A percentile compares a stretch with the other conserved stretches of the same genome.
phyloP scores from a whole-genome alignment of 352 stramenopile genomes.

The Phytophthora cryptogea region DNA sequence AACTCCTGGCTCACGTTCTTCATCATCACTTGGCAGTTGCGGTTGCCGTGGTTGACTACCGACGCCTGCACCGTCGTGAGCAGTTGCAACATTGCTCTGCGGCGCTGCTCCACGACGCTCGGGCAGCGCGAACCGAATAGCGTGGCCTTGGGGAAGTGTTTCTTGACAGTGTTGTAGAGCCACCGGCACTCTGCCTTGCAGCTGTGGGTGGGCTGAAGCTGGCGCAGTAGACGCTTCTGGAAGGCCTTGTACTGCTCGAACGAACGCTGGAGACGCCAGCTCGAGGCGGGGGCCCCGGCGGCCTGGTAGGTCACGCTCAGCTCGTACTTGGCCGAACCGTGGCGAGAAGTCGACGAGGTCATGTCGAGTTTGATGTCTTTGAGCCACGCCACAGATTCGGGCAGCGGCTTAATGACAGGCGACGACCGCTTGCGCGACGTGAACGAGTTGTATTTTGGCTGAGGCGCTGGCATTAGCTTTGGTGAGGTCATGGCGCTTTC shows the following conservation, averaged over 20 bases:
- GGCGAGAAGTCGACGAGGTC: slow-evolving; percentile 31
- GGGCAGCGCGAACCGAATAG: slow-evolving; percentile 36
- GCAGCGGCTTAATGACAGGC: slow-evolving; percentile 32
- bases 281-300: slow-evolving; percentile 18
- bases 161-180: slow-evolving; percentile 60
- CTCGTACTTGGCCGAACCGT: slow-evolving; percentile 34
- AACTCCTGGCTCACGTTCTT: slow-evolving; percentile 36
- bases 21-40: slow-evolving; percentile 42
- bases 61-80: slow-evolving; percentile 38
- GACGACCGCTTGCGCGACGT: slow-evolving; percentile 34
- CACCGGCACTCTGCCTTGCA: slow-evolving; percentile 70
- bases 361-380: slow-evolving; percentile 42
- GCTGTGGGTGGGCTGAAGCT: slow-evolving; percentile 55
- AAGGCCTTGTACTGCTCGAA: slow-evolving; percentile 56
- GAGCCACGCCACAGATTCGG: slow-evolving; percentile 42
- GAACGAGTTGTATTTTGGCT: slow-evolving; percentile 29
- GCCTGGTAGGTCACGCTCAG: slow-evolving; percentile 33
- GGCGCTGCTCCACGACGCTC: slow-evolving; percentile 34
- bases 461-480: slow-evolving; percentile 4
- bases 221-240: slow-evolving; percentile 51
- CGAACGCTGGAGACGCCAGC: slow-evolving; percentile 37
- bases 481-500: slow-evolving; percentile 25
- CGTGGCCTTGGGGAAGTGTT: slow-evolving; percentile 59
- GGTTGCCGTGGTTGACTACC: slow-evolving; percentile 44
- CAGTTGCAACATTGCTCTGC: slow-evolving; percentile 35